Evolutionary conservation across 352 stramenopile species (phyloP).

Genomic region (Globisporangium splendens): DNA sequence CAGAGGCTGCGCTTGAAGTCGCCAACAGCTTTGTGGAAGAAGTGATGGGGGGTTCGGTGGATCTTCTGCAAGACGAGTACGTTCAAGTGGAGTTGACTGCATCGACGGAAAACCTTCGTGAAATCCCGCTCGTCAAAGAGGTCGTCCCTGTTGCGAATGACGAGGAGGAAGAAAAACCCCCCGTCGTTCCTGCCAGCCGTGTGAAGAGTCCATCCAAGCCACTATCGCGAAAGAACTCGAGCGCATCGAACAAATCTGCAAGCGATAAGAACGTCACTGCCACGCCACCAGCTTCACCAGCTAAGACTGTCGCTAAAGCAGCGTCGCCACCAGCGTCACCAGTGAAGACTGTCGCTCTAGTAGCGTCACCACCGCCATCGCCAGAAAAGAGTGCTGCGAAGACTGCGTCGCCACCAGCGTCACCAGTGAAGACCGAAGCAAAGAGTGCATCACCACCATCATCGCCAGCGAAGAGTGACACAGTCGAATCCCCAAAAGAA

Average conservation of each 20-base stretch:
- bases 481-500: constrained; percentile 24
- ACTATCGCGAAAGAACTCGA: constrained; percentile 21
- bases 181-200: constrained; percentile 5
- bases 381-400: neutral
- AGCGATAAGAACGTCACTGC: constrained; percentile 20
- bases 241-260: constrained; percentile 17
- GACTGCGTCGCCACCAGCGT: neutral
- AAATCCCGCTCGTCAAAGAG: constrained; percentile 16
- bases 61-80: constrained; percentile 57
- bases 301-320: neutral
- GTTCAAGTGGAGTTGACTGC: constrained; percentile 64
- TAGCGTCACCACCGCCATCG: constrained; percentile 3
- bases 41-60: constrained; percentile 39
- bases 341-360: neutral
- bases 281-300: constrained; percentile 6
- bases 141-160: constrained; percentile 8
- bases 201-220: constrained; percentile 23
- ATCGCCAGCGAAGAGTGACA: constrained; percentile 2
- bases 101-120: constrained; percentile 33
- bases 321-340: constrained; percentile 5
- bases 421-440: neutral
- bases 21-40: constrained; percentile 39
- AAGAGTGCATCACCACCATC: neutral
- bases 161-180: neutral
- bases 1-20: constrained; percentile 30